phyloP scores from a whole-genome alignment of 73 alveolate species.

The Paraurostyla sp. region DNA sequence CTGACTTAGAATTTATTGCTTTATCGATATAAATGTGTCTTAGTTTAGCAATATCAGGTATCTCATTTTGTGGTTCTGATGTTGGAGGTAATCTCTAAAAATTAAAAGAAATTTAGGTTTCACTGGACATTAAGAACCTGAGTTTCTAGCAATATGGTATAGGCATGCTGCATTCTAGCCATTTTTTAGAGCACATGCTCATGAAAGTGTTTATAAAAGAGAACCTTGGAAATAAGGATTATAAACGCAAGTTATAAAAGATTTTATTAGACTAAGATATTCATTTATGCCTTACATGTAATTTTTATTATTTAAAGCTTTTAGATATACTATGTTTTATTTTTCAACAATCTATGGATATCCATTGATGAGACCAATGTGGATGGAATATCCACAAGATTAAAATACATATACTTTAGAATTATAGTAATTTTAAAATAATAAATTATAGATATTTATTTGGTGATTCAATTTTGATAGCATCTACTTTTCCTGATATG shows the following conservation, averaged over 20 bases:
- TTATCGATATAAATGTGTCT: conserved; percentile 89
- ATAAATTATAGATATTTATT: conserved; percentile 61
- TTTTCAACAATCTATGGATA: conserved; percentile 6
- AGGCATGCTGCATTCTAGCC: conserved; percentile 89
- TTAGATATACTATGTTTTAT: conserved; percentile 35
- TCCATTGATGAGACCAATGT: conserved; percentile 71
- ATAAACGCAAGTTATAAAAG: conserved; percentile 39
- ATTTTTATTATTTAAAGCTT: not conserved
- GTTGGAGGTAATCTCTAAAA: no score
- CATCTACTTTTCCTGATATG: conserved; percentile 62
- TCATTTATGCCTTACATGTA: conserved; percentile 78
- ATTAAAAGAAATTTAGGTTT: no score
- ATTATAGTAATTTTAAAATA: conserved; percentile 30
- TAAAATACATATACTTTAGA: not conserved
- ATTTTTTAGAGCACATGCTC: conserved; percentile 95
- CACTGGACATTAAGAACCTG: conserved; percentile 82
- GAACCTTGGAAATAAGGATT: conserved; percentile 86
- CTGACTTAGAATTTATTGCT: conserved; percentile 81
- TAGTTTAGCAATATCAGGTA: conserved; percentile 85
- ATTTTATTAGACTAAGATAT: conserved; percentile 67
- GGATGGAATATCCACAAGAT: conserved; percentile 63
- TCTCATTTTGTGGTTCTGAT: conserved; percentile 88
- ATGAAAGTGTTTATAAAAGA: conserved; percentile 82
- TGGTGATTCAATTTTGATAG: conserved; percentile 81
- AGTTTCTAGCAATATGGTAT: conserved; percentile 85